Evolutionary conservation across 2,329 filamentous ascomycete genomes (phyloP).

Genomic region (Penicillium sp.): DNA sequence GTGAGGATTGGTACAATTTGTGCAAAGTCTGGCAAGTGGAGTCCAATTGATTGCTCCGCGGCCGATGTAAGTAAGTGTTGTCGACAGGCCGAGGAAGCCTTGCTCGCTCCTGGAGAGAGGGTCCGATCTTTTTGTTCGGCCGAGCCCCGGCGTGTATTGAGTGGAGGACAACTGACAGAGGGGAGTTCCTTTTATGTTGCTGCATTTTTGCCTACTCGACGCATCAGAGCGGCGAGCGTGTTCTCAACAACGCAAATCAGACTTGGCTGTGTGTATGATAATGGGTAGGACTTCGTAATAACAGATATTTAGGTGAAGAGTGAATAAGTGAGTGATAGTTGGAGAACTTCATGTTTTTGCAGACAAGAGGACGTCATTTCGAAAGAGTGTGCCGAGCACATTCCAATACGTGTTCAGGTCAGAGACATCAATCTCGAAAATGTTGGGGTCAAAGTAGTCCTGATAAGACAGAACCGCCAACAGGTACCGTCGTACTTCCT

Average conservation of each 20-base stretch:
- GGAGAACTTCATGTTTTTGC: conserved; percentile 5
- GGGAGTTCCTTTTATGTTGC: conserved; percentile 31
- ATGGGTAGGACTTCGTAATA: not conserved
- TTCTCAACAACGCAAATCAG: conserved; percentile 28
- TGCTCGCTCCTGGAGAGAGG: conserved; percentile 28
- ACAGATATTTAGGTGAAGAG: not conserved
- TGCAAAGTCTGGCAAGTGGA: not conserved
- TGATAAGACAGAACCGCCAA: too few relatives aligned
- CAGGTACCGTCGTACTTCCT: too few relatives aligned
- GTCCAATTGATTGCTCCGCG: not conserved
- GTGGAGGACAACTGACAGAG: conserved; percentile 28
- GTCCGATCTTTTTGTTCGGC: conserved; percentile 20
- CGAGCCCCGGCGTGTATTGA: conserved; percentile 27
- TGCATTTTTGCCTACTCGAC: conserved; percentile 26
- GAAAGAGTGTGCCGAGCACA: too few relatives aligned
- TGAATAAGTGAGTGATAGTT: not conserved
- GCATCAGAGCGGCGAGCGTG: conserved; percentile 27
- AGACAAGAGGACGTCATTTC: too few relatives aligned
- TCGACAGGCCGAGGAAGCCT: conserved; percentile 18
- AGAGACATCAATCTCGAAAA: too few relatives aligned
- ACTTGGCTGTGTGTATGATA: conserved; percentile 11
- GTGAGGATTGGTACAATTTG: conserved; percentile 1
- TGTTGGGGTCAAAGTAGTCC: too few relatives aligned
- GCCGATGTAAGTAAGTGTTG: conserved; percentile 14
- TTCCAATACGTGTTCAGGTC: too few relatives aligned